Evolutionary conservation across 768 basidiomycete species (phyloP), one percentile per base, ranked within the genome.

Genomic region (Ramaria sp.): DNA sequence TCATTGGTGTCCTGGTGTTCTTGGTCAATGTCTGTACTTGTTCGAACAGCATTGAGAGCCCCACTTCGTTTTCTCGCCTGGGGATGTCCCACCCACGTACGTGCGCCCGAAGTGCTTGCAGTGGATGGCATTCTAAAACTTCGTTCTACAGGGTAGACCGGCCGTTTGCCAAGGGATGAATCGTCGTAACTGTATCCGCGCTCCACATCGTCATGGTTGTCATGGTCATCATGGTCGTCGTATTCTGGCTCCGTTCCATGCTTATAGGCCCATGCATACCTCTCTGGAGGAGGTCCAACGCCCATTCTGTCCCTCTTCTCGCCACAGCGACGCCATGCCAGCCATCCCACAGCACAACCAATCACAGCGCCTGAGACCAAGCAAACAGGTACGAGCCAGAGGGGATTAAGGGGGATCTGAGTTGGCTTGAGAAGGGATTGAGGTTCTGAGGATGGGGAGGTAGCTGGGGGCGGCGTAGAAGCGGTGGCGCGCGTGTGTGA

Each of bases 51-150:
- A 27, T 19, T 19, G 47, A 27, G 5, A 15, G 13, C 51, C 11
- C 34, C 51, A 22, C 51, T 51, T 20, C 51, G 51, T 38, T 51
- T 51, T 11, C 51, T 19, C 5, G 51, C 10, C 33, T 51, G 31
- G 4, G 51, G 19, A 20, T 22, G 11, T 34, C 15, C 51, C 11
- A 38, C 15, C 51, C 51, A n/a, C 30, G 51, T 51, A 4, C 30
- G 51, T 37, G 51, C 51, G 33, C 51, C 51, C 30, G 51, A 51
- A 19, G 51, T 22, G 37, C 51, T 51, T 15, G 51, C 51, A 4
- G 11, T 33, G 4, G 51, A 51, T 20, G 37, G 51, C 30, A 51
- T 24, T 17, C 51, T 20, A 13, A 4, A 30, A 20, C 30, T 19
- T 12, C 19, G 51, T 6, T 37, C 51, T 17, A 33, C 31, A 49